Conservation (phyloP, 1,284 basidiomycete genomes). For the Cryptococcus sp. region DNA sequence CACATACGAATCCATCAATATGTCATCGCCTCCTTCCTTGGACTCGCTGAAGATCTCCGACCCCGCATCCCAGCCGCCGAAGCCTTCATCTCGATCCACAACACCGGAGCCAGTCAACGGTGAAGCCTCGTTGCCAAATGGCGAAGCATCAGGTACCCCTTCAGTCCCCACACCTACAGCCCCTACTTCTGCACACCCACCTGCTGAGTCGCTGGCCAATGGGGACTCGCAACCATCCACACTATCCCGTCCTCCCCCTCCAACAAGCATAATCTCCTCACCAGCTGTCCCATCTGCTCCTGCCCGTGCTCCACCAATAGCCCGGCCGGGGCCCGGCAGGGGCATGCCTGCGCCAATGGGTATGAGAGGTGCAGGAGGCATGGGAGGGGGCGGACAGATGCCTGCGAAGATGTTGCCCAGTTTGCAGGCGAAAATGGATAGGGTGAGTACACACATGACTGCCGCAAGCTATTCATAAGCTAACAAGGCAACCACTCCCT, state of each 20-base stretch:
- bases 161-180: slow-evolving; percentile 9
- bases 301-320: slow-evolving; percentile 10
- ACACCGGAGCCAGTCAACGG: neutral
- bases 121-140: neutral
- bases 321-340: slow-evolving; percentile 16
- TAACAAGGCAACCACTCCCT: neutral
- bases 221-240: slow-evolving; percentile 7
- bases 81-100: slow-evolving; percentile 4
- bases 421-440: slow-evolving; percentile 90
- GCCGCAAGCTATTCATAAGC: neutral
- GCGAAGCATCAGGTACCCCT: neutral
- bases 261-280: slow-evolving; percentile 18
- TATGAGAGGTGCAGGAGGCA: slow-evolving; percentile 32
- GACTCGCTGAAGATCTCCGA: slow-evolving; percentile 13
- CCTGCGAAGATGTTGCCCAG: slow-evolving; percentile 68
- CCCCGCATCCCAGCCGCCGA: neutral
- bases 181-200: slow-evolving; percentile 17
- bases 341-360: slow-evolving; percentile 40
- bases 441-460: slow-evolving; percentile 30
- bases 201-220: neutral
- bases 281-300: slow-evolving; percentile 14
- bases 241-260: slow-evolving; percentile 13
- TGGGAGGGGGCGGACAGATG: slow-evolving; percentile 32
- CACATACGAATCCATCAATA: slow-evolving; percentile 5
- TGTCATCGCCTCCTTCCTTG: slow-evolving; percentile 24